phyloP scores from a whole-genome alignment of 176 grass and related monocot species.

The Typha latifolia region DNA sequence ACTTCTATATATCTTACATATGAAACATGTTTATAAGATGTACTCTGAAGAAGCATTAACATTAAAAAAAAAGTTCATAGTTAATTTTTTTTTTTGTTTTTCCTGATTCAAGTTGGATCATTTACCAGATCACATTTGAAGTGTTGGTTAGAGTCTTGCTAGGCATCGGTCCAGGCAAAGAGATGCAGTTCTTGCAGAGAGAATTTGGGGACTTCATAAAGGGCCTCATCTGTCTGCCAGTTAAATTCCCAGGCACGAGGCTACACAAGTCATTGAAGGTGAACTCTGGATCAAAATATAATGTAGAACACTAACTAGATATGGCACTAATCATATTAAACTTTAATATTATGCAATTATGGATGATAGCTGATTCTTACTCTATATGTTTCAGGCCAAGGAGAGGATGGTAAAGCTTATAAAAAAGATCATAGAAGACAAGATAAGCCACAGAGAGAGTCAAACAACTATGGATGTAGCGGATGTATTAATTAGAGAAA shows the following conservation, averaged over 20 bases:
- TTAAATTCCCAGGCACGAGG: slow-evolving; percentile 10
- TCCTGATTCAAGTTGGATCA: neutral
- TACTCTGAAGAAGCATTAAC: neutral
- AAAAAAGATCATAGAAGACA: slow-evolving; percentile 6
- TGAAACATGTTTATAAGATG: neutral
- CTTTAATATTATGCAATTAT: no score
- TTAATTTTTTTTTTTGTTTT: neutral
- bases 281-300: neutral
- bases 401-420: slow-evolving; percentile 7
- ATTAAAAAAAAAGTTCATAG: neutral
- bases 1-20: neutral
- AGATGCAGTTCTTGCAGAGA: neutral
- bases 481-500: slow-evolving; percentile 5
- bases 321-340: no score
- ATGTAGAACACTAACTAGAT: no score
- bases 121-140: slow-evolving; percentile 11
- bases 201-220: slow-evolving; percentile 4
- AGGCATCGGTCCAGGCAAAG: neutral
- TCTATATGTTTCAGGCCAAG: slow-evolving; percentile 7
- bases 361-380: no score
- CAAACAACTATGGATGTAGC: neutral
- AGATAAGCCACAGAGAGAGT: neutral
- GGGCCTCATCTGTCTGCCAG: slow-evolving; percentile 8
- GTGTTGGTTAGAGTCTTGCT: neutral
- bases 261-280: slow-evolving; percentile 18